Evolutionary conservation across 257 asterid species (phyloP).

Genomic region (Rhazya stricta): DNA sequence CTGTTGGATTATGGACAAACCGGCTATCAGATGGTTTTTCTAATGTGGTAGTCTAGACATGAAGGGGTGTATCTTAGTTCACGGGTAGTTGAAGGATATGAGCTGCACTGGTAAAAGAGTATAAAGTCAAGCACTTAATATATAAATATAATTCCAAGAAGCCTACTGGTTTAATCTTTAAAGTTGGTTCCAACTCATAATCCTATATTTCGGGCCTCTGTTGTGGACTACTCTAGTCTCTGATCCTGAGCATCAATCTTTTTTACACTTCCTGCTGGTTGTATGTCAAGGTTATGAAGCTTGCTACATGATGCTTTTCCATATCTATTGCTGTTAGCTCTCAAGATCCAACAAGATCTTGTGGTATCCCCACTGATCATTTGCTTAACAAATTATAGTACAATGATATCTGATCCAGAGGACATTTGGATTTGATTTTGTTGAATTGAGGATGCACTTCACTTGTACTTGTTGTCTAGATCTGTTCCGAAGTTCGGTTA

Average conservation of each 20-base stretch:
- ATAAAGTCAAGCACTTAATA: not conserved
- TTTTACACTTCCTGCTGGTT: not conserved
- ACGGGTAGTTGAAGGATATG: not conserved
- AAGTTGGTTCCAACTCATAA: not conserved
- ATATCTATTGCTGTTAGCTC: not conserved
- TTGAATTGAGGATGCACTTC: not conserved
- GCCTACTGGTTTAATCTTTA: not conserved
- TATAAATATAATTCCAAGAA: not conserved
- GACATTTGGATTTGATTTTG: not conserved
- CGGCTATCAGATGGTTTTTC: not conserved
- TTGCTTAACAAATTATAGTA: not conserved
- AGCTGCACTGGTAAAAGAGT: not conserved
- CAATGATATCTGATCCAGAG: not conserved
- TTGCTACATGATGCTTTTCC: not conserved
- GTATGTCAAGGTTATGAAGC: not conserved
- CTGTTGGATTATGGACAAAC: not conserved
- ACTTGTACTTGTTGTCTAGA: not conserved
- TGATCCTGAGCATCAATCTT: not conserved
- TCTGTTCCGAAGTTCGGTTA: constrained; percentile 10
- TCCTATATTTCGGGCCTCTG: not conserved
- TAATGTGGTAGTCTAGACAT: not conserved
- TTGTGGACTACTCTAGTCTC: not conserved
- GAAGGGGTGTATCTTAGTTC: not conserved
- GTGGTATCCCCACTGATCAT: not conserved
- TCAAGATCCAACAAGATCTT: not conserved